Evolutionary conservation across 148 eudicot genomes (phyloP), one percentile per base, ranked within the genome.

Genomic region (Amaranthus hypochondriacus): DNA sequence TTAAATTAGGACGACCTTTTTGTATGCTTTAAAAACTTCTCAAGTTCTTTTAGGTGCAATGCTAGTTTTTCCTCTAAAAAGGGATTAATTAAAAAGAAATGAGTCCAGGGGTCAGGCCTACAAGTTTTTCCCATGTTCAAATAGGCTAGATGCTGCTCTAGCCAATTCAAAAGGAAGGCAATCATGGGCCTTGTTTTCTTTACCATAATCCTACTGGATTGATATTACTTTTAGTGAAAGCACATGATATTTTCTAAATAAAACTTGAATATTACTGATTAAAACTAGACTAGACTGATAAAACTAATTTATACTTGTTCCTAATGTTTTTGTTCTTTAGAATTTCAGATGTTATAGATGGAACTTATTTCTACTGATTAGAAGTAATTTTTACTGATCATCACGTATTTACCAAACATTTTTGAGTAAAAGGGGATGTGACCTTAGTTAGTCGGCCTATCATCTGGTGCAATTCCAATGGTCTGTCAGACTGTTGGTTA

Each of bases 1-100:
- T 54, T 54, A 54, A 1, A 8, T 54, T 54, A 9, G 57, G 57
- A 54, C 13, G 59, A 69, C 21, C 4, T 46, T 42, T 49, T 54
- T 43, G 60, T 21, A 39, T 39, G 49, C 42, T 48, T 48, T 44
- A 46, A 62, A 42, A 18, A 12, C 13, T 56, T 70, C 52, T 42
- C 57, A 68, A 51, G 6, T 68, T 51, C 71, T 50, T 9, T 50
- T 46, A 49, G 15, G 73, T 70, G 66, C 5, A 28, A 58, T 14
- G 42, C 60, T 8, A 70, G 44, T 70, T 48, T 13, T 13, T 44
- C 62, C 14, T 52, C 73, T 43, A 48, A 8, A 14, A 44, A 72
- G 9, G 56, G 66, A 43, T n/a, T 7, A 5, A 9, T 43, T 3
- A 44, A 48, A 8, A 56, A 56, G 12, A 71, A 8, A 71, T 46